Evolutionary conservation across 768 basidiomycete genomes (phyloP), one percentile per base, ranked within the genome.

Genomic region (Russula olivacea): DNA sequence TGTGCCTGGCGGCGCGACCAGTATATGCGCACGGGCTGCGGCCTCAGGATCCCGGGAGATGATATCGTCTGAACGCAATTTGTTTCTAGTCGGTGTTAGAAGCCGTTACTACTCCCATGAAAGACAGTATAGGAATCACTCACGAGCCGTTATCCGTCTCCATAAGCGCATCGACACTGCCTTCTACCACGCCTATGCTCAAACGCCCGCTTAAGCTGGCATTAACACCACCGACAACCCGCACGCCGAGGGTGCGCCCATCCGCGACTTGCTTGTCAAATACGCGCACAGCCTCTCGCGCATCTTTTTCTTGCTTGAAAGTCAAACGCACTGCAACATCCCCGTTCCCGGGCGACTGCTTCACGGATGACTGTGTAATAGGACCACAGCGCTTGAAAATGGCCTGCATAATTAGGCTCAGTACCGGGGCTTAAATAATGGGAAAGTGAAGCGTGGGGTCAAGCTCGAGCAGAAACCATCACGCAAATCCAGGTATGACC

Each of bases 31-130:
- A 49, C 67, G 67, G 7, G 65, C 65, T 40, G 66, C 61, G 1
- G 65, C 67, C 28, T 68, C 67, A 23, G 67, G 55, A 43, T 68
- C 65, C 9, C 61, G 58, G 23, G 61, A 58, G 48, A 68, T 53
- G 28, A 68, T 63, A 53, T 67, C 66, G 30, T 68, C 67, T 11
- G 67, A 68, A 28, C 67, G 67, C 61, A 68, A 59, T 68, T 68
- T 68, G 47, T 65, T 68, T 49, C 41, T 47, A 12, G 45, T 43
- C 30, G 23, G 3, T 3, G 15, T 45, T 53, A 2, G 2, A 21
- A 8, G 17, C 23, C 14, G 30, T 48, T 32, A 34, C 7, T 32
- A 21, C 9, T 45, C 21, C 40, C 15, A 47, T 30, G 12, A 3
- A 17, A 58, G 23, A 14, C 17, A 47, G 34, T 14, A 36, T 8